Base-by-base conservation (phyloP, 768 basidiomycete genomes). In the Grammothele lineata region DNA sequence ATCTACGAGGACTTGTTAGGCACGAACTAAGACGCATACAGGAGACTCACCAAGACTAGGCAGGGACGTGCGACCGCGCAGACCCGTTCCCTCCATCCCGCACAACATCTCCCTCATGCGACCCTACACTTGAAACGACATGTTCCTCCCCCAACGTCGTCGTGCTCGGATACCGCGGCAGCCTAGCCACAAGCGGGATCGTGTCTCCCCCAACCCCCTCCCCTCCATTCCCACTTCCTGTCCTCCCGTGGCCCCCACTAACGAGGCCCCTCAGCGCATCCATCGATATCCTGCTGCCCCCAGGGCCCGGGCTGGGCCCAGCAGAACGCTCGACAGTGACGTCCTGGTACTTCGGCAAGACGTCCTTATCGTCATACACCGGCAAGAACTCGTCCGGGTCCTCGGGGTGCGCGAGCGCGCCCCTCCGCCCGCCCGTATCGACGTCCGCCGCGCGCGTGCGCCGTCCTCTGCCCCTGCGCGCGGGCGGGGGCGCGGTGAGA, bases 281-380 rank as follows among this genome's bases (percentile, higher is more conserved):
- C 27, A 30, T 30, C n/a, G n/a, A n/a, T n/a, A n/a, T n/a, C 27
- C 27, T 7, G 14, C 27, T 30, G 8, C 27, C 27, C 8, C 27
- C 27, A n/a, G n/a, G n/a, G n/a, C n/a, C n/a, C n/a, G n/a, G n/a
- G n/a, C n/a, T n/a, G n/a, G n/a, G n/a, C 27, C 27, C 3, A 15
- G 6, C 10, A 10, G 8, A n/a, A 19, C 33, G 17, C 5, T 44
- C 43, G 5, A 53, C 11, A n/a, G n/a, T n/a, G n/a, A n/a, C n/a
- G 33, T 48, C 48, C 44, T 53, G 52, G 41, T 53, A 53, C 7
- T 40, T 47, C 37, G 52, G 52, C 11, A 53, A 26, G 18, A 48
- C 37, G 40, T 53, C 52, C 47, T 53, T 53, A 44, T 53, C 52
- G 40, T 53, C 51, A 22, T 53, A 53, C 34, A 43, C 43, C 2